Conservation (phyloP, 1,284 basidiomycete genomes). For the Sporisorium exsertum region DNA sequence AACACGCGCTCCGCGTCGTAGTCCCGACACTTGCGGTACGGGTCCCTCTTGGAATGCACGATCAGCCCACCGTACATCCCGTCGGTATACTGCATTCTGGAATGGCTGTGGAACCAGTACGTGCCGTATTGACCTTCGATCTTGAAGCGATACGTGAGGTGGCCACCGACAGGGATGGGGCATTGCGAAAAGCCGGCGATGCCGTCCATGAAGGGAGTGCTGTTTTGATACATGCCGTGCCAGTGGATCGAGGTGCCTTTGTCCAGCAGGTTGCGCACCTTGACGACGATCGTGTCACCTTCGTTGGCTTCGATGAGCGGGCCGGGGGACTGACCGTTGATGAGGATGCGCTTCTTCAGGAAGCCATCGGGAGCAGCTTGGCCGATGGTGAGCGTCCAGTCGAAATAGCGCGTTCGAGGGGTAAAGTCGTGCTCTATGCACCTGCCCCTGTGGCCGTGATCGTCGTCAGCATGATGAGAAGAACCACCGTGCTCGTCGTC, state of each 20-base stretch:
- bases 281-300: conserved; percentile 62
- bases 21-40: conserved; percentile 60
- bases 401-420: conserved; percentile 48
- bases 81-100: conserved; percentile 62
- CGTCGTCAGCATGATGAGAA: not conserved
- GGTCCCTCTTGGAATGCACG: conserved; percentile 65
- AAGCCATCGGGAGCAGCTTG: conserved; percentile 55
- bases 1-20: conserved; percentile 65
- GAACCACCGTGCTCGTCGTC: not conserved
- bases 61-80: conserved; percentile 65
- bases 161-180: conserved; percentile 56
- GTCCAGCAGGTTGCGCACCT: conserved; percentile 56
- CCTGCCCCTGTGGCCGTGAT: not conserved
- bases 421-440: conserved; percentile 35
- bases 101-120: conserved; percentile 71
- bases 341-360: conserved; percentile 54
- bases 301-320: conserved; percentile 61
- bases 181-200: conserved; percentile 67
- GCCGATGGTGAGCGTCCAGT: conserved; percentile 50
- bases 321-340: conserved; percentile 62
- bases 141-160: conserved; percentile 52
- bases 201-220: conserved; percentile 61
- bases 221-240: conserved; percentile 66
- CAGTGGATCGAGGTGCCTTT: conserved; percentile 61
- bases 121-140: conserved; percentile 69